Base-by-base conservation (phyloP, 495 filamentous ascomycete genomes). In the Filosporella fistucella region DNA sequence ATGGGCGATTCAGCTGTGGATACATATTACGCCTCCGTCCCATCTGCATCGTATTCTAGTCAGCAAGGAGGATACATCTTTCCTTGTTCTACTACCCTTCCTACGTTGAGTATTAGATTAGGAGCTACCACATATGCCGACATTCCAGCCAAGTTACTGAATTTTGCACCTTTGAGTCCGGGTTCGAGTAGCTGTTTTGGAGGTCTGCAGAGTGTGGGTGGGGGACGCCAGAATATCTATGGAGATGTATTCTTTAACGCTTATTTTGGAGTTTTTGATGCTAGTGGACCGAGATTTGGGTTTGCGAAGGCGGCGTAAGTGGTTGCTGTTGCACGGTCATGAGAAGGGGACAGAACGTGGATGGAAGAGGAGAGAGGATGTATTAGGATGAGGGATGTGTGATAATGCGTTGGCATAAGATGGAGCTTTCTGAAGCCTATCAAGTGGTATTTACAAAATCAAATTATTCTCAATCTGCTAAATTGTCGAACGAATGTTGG, bases 221-320 rank as follows among this genome's bases (percentile, higher is more conserved):
- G 79, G 41, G 70, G 87, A 21, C 77, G 71, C 18, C 78, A 87
- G 59, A 73, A 73, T 47, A 88, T 93, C 63, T 81, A 83, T 43
- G 86, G 87, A 32, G 87, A 90, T 49, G 74, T 89, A 37, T 87
- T 86, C 57, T 74, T 93, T 51, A 90, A 91, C 73, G 76, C 77
- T 49, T 81, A 87, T 54, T 89, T 84, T 58, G 86, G 84, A 16
- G 80, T 93, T 3, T 90, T 90, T 55, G 78, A 90, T 45, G 68
- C 71, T 25, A 35, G 22, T 34, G 53, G 45, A 28, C 57, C 57
- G 72, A 71, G 34, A 13, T 60, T 60, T 18, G 57, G 57, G 13
- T 60, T 51, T 17, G 57, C 56, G n/a, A n/a, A n/a, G n/a, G n/a
- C n/a, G n/a, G n/a, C n/a, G n/a, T n/a, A n/a, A n/a, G n/a, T n/a